A percentile compares a stretch with the other conserved stretches of the same genome.
phyloP scores from a whole-genome alignment of 352 stramenopile genomes.

The Thalassiosira hispida region DNA sequence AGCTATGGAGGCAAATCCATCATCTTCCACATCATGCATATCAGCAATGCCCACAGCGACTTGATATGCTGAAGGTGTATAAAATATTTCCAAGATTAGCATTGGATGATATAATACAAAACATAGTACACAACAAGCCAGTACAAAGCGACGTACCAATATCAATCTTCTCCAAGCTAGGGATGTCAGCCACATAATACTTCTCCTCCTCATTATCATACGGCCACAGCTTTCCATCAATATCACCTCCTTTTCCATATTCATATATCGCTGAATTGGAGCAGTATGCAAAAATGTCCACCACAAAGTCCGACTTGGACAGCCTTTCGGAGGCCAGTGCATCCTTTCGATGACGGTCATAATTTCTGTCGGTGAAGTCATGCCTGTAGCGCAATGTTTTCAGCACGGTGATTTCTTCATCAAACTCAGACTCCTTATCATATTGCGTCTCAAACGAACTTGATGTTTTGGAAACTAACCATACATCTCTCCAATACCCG shows the following conservation, averaged over 20 bases:
- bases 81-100: slow-evolving; percentile 17
- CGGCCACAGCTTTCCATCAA: slow-evolving; percentile 49
- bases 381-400: slow-evolving; percentile 74
- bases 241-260: slow-evolving; percentile 62
- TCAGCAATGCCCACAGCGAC: slow-evolving; percentile 63
- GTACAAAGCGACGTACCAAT: slow-evolving; percentile 40
- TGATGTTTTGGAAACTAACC: slow-evolving; percentile 44
- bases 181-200: slow-evolving; percentile 43
- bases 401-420: slow-evolving; percentile 51
- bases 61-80: slow-evolving; percentile 53
- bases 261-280: slow-evolving; percentile 77
- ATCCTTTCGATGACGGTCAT: slow-evolving; percentile 79
- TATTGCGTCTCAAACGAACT: neutral
- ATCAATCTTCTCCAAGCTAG: slow-evolving; percentile 49
- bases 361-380: slow-evolving; percentile 67
- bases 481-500: slow-evolving; percentile 81
- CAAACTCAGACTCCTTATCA: neutral
- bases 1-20: slow-evolving; percentile 64
- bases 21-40: slow-evolving; percentile 69
- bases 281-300: slow-evolving; percentile 79
- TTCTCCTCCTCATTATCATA: slow-evolving; percentile 33
- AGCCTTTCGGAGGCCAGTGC: slow-evolving; percentile 70
- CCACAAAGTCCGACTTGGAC: slow-evolving; percentile 56
- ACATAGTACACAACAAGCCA: slow-evolving; percentile 6
- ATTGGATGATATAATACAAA: slow-evolving; percentile 21